These are phyloP conservation scores for Daedaleopsis sinensis DNA, from an alignment of 768 basidiomycete species.

Conservation along the genomic window DNA sequence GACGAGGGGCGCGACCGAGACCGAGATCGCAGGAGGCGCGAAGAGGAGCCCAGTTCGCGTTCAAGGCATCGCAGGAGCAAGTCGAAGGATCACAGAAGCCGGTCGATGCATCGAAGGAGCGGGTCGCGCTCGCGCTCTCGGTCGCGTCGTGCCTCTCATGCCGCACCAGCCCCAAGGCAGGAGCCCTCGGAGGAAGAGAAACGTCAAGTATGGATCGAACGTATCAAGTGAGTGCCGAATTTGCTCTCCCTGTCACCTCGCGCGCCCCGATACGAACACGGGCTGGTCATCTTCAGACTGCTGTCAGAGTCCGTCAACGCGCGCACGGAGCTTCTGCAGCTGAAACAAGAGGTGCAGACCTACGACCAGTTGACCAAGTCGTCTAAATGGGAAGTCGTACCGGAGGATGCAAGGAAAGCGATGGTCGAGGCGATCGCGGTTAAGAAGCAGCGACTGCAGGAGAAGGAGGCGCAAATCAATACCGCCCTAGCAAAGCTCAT, in stretches of 20 bases:
- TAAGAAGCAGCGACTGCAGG: conserved; percentile 28
- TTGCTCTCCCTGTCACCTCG: neutral
- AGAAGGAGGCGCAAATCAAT: conserved; percentile 38
- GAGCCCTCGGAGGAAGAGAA: conserved; percentile 40
- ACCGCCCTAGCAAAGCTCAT: conserved; percentile 33
- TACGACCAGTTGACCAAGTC: conserved; percentile 31
- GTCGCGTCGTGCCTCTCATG: neutral
- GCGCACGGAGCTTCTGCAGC: conserved; percentile 36
- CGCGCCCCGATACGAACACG: neutral
- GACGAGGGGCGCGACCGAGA: conserved; percentile 5
- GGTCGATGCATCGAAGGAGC: conserved; percentile 4
- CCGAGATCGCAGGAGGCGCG: conserved; percentile 10
- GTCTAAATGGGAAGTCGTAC: conserved; percentile 25
- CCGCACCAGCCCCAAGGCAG: conserved; percentile 14
- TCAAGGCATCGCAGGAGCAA: neutral
- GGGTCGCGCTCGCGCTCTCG: conserved; percentile 10
- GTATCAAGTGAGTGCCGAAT: conserved; percentile 39
- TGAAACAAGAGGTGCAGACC: conserved; percentile 37
- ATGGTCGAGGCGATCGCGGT: conserved; percentile 28
- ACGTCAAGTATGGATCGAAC: conserved; percentile 41
- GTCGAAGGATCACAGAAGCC: neutral
- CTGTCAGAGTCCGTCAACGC: conserved; percentile 38
- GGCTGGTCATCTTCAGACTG: conserved; percentile 28
- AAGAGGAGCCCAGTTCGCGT: conserved; percentile 4
- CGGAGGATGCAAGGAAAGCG: conserved; percentile 28